Base-by-base conservation (phyloP, 768 basidiomycete genomes). In the Suillus subalutaceus region DNA sequence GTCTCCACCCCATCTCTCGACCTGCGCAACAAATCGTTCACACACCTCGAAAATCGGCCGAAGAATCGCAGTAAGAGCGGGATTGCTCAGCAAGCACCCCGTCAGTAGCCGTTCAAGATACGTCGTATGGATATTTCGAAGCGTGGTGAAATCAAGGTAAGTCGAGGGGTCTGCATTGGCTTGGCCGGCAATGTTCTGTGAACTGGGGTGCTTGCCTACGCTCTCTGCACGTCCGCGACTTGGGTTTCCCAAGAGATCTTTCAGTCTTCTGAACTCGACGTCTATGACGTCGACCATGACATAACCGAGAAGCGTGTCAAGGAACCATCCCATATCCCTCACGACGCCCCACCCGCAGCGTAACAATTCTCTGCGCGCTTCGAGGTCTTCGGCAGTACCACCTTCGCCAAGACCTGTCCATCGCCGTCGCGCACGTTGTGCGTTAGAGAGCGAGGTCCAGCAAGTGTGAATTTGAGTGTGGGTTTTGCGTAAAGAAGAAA, bases 1-100 rank as follows among this genome's bases (percentile, higher is more conserved):
- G 73, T 96, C 93, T 0, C 94, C 94, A 15, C 93, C 94, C 95
- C 95, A 97, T 62, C 94, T 81, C 76, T 96, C 95, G 0, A 96
- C 86, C 68, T 94, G 88, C 8, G 88, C 93, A n/a, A 90, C 90
- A 73, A 97, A 93, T 10, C 88, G 84, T 73, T 93, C 94, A 74
- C 94, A 96, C 10, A 91, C 82, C 69, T 94, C 92, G 60, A 97
- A 81, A 64, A 96, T 88, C 40, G 87, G 83, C 20, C 88, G 87
- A 46, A 96, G 79, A 50, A 88, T 85, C 1, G 84, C 76, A 7
- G 90, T 86, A 23, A 93, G 78, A 5, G 82, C 77, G 0, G 85
- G 73, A 69, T 94, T 91, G 6, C 89, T 85, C 62, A 97, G 78
- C 43, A 97, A 79, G 66, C 91, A 93, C 0, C 94, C 95, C 3